Evolutionary conservation across 1,284 basidiomycete species (phyloP), one percentile per base, ranked within the genome.

Genomic region (Afroboletus lepidellus): DNA sequence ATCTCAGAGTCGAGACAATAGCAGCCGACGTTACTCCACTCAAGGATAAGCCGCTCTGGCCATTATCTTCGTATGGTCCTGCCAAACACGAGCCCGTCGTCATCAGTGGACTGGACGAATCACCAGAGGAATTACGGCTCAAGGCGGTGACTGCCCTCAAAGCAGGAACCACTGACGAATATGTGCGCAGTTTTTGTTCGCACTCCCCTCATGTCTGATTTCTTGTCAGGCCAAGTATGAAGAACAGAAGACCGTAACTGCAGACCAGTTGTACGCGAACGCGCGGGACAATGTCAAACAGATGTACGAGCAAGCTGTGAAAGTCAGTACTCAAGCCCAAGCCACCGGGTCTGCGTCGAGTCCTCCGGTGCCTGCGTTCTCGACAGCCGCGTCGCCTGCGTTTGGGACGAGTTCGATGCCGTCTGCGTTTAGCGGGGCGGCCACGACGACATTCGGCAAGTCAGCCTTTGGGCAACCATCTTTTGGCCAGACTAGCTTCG

Each of bases 61-160:
- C 87, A n/a, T 72, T 95, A 0, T 86, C 91, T 0, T 87, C 81
- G 0, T 97, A 90, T 66, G 93, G 80, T 0, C 83, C 90, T 21
- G 83, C 84, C 0, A 94, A 94, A 64, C 67, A 80, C 49, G 90
- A 94, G 60, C 85, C 84, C 0, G 84, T 79, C 43, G 61, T 96
- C 7, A 70, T 97, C 16, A 57, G 70, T 5, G 84, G 82, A 1
- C 72, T 88, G 29, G 94, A 97, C 61, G 75, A 88, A 56, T 89
- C 85, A 0, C 81, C 79, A 0, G 94, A 97, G 62, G 94, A 98
- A 69, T 70, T 97, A 46, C 79, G 89, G 41, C 73, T 85, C 51
- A 85, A 80, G 62, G 89, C 87, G 11, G 75, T 79, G 7, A 69
- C 76, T 13, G 88, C 90, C 0, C 61, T 79, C 27, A 76, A 77